phyloP scores from a whole-genome alignment of 805 yeast species.

The Saccharomyces eubayanus region DNA sequence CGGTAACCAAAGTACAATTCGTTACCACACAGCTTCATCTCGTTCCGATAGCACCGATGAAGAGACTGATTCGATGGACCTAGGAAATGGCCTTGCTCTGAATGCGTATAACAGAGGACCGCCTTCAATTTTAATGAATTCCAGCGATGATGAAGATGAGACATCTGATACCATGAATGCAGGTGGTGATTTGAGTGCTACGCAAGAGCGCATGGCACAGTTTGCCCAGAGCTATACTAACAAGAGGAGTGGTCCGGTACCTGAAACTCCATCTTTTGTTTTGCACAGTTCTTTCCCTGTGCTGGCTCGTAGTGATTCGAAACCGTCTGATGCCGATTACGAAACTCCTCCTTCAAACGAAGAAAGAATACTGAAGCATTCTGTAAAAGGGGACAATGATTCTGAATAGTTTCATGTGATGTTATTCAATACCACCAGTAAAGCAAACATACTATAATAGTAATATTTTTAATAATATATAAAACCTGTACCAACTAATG shows the following conservation, averaged over 20 bases:
- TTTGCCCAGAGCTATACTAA: background rate
- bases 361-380: background rate
- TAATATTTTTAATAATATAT: background rate
- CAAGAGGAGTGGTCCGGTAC: background rate
- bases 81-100: constrained; percentile 30
- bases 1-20: background rate
- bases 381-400: background rate
- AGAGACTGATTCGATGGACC: constrained; percentile 14
- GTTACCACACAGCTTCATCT: background rate
- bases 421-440: background rate
- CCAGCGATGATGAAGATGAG: constrained; percentile 19
- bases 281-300: background rate
- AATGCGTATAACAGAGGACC: constrained; percentile 30
- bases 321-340: background rate
- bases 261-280: background rate
- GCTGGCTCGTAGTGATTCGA: background rate
- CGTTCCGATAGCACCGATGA: background rate
- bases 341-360: background rate
- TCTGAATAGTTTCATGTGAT: background rate
- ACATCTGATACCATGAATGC: background rate
- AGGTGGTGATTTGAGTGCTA: background rate
- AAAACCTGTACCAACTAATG: background rate
- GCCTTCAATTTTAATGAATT: constrained; percentile 31
- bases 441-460: background rate
- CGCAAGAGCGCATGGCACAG: background rate